A percentile compares a stretch with the other conserved stretches of the same genome.
Conservation (phyloP, 2,329 filamentous ascomycete species). For the Drechmeria coniospora region DNA sequence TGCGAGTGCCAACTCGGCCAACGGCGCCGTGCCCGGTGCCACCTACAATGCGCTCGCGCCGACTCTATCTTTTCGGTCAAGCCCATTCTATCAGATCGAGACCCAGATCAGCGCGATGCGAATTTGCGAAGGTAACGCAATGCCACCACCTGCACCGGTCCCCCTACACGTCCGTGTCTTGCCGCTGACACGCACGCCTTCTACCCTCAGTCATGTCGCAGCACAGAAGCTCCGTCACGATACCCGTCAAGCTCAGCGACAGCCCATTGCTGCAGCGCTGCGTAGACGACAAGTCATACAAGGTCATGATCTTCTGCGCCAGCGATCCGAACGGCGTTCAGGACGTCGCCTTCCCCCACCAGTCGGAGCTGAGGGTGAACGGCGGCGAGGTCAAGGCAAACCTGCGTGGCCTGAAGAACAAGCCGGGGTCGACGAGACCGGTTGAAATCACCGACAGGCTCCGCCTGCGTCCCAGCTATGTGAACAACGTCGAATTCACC, state of each 20-base stretch:
- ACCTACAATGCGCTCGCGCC: slow-evolving; percentile 7
- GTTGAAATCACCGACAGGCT: slow-evolving; percentile 76
- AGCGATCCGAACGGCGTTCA: slow-evolving; percentile 45
- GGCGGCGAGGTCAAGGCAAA: slow-evolving; percentile 82
- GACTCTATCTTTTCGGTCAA: slow-evolving; percentile 41
- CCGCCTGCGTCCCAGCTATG: slow-evolving; percentile 53
- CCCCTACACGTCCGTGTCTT: slow-evolving; percentile 19
- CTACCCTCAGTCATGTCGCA: slow-evolving; percentile 36
- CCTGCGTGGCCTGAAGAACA: slow-evolving; percentile 86
- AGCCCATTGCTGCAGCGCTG: slow-evolving; percentile 39
- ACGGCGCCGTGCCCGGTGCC: slow-evolving; percentile 7
- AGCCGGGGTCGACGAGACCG: slow-evolving; percentile 83
- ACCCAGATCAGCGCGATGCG: slow-evolving; percentile 48
- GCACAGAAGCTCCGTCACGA: slow-evolving; percentile 31
- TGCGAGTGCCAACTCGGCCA: slow-evolving; percentile 4
- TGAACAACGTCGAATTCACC: slow-evolving; percentile 69
- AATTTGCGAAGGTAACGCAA: slow-evolving; percentile 54
- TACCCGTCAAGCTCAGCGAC: slow-evolving; percentile 33
- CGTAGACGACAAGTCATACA: slow-evolving; percentile 42
- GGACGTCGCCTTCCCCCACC: slow-evolving; percentile 79
- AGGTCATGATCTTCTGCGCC: slow-evolving; percentile 75
- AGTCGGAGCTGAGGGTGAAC: slow-evolving; percentile 87
- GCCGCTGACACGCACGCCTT: no score
- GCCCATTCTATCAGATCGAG: slow-evolving; percentile 69
- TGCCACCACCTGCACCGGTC: background rate